Percentiles rank a stretch among this genome's conserved stretches.
phyloP scores from a whole-genome alignment of 805 yeast genomes.

The Pichia eremophila region DNA sequence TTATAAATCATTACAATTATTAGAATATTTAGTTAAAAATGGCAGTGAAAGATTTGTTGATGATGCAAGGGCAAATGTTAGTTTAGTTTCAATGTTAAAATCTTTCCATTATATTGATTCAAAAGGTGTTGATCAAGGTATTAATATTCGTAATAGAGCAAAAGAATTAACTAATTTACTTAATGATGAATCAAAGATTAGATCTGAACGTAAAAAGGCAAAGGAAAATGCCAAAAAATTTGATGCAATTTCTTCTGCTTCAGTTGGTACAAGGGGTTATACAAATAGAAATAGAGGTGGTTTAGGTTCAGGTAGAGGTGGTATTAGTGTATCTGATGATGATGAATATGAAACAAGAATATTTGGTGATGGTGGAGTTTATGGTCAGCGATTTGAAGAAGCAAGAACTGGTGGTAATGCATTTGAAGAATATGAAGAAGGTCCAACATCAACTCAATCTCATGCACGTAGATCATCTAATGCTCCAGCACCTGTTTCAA shows the following conservation, averaged over 20 bases:
- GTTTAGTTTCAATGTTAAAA: conserved; percentile 67
- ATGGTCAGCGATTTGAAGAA: conserved; percentile 57
- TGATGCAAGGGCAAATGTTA: conserved; percentile 75
- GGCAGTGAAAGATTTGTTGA: conserved; percentile 95
- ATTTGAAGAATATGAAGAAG: conserved; percentile 54
- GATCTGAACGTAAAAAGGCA: conserved; percentile 87
- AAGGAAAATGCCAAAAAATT: conserved; percentile 75
- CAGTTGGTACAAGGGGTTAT: conserved; percentile 18
- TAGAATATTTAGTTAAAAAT: conserved; percentile 84
- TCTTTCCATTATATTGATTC: conserved; percentile 91
- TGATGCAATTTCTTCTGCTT: conserved; percentile 47
- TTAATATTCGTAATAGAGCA: conserved; percentile 87
- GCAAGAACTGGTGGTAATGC: conserved; percentile 33
- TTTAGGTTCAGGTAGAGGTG: conserved; percentile 5
- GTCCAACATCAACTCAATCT: conserved; percentile 4
- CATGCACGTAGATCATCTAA: too few species aligned
- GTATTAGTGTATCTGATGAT: conserved; percentile 38
- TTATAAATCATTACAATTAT: conserved; percentile 83
- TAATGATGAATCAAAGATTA: conserved; percentile 64
- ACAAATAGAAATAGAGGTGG: conserved; percentile 13
- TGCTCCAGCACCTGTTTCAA: conserved; percentile 22
- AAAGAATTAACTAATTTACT: conserved; percentile 63
- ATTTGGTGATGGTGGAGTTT: conserved; percentile 66
- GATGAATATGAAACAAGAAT: conserved; percentile 40
- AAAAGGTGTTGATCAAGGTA: conserved; percentile 92